These are phyloP conservation scores for Teunomyces barrocoloradensis DNA, from an alignment of 805 yeast genomes.

Conservation along the genomic window DNA sequence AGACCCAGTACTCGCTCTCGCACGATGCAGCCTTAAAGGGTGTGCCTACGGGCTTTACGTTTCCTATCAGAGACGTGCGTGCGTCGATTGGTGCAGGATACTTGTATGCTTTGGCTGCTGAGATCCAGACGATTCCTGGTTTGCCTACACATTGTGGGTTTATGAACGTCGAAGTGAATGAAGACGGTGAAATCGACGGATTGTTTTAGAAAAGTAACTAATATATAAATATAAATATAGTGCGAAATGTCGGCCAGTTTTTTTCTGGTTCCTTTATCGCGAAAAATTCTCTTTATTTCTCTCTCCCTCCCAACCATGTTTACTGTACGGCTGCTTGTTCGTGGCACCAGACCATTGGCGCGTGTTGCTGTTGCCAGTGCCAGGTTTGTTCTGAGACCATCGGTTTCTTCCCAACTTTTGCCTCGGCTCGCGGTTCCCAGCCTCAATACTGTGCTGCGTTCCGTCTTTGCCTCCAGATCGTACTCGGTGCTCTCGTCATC, in stretches of 20 bases:
- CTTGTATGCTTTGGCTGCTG: constrained; percentile 81
- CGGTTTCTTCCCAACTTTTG: no score
- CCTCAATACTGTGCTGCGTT: no score
- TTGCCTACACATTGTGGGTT: constrained; percentile 82
- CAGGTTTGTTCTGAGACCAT: background rate
- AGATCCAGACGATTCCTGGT: constrained; percentile 84
- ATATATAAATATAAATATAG: no score
- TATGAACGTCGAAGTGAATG: constrained; percentile 82
- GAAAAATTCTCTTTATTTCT: background rate
- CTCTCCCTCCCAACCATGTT: background rate
- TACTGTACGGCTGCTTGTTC: constrained; percentile 2
- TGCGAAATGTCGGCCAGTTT: background rate
- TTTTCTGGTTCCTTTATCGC: background rate
- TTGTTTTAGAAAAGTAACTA: constrained; percentile 47
- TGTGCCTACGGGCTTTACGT: constrained; percentile 74
- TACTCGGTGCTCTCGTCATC: constrained; percentile 39
- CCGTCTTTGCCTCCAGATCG: constrained; percentile 12
- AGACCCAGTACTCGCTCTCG: constrained; percentile 80
- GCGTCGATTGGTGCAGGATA: constrained; percentile 83
- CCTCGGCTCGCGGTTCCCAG: no score
- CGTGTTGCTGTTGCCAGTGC: background rate
- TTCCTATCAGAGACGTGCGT: constrained; percentile 80
- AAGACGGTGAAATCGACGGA: constrained; percentile 79
- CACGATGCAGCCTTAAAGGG: constrained; percentile 83
- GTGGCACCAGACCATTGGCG: background rate